These are phyloP conservation scores for Phytophthora megakarya DNA, from an alignment of 352 stramenopile genomes.

Conservation along the genomic window DNA sequence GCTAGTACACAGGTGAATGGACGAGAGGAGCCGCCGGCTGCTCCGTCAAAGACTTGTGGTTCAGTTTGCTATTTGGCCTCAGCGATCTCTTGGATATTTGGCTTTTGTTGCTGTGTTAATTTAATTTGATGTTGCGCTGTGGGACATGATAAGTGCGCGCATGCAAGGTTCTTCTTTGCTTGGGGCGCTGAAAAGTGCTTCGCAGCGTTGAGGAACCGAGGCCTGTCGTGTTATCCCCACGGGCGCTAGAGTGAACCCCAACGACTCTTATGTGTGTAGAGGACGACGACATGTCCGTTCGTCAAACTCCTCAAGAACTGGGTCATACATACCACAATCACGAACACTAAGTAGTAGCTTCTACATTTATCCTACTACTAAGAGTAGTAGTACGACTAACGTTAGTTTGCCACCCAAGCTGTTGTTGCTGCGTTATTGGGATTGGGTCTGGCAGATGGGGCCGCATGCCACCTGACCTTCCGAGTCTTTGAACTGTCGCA, in stretches of 20 bases:
- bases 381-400: neutral
- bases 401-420: neutral
- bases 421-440: neutral
- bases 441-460: conserved; percentile 17
- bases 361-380: conserved; percentile 16
- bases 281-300: conserved; percentile 59
- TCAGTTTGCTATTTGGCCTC: conserved; percentile 10
- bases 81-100: neutral
- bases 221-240: conserved; percentile 35
- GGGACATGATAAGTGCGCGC: conserved; percentile 20
- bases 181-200: conserved; percentile 43
- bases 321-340: conserved; percentile 55
- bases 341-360: neutral
- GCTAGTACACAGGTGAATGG: conserved; percentile 8
- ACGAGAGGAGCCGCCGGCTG: conserved; percentile 13
- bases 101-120: neutral
- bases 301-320: conserved; percentile 81
- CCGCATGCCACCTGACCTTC: conserved; percentile 37
- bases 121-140: conserved; percentile 26
- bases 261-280: conserved; percentile 85
- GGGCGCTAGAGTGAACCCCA: conserved; percentile 55
- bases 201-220: conserved; percentile 21
- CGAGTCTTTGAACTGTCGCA: conserved; percentile 70
- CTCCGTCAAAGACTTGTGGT: neutral
- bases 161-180: conserved; percentile 31